Percentiles rank a stretch among this genome's conserved stretches.
Evolutionary conservation across 805 yeast species (phyloP).

Genomic region (Barnettozyma botsteinii): DNA sequence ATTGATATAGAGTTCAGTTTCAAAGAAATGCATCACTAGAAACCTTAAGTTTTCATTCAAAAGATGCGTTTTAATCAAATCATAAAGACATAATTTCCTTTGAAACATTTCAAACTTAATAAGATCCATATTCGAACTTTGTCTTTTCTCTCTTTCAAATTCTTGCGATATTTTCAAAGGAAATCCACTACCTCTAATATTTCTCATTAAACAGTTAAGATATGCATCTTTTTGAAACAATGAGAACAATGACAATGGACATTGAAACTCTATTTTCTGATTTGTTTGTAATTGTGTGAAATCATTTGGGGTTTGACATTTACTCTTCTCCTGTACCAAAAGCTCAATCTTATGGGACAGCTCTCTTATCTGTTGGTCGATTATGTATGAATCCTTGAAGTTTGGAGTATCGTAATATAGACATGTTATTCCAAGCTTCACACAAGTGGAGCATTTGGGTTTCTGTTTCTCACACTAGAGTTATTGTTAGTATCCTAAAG

Average conservation of each 20-base stretch:
- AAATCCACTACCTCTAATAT: background rate
- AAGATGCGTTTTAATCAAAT: conserved; percentile 2
- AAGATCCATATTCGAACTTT: conserved; percentile 1
- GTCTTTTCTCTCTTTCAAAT: conserved; percentile 8
- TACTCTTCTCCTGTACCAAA: background rate
- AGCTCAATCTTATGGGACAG: conserved; percentile 2
- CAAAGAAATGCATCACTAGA: conserved; percentile 3
- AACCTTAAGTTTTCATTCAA: background rate
- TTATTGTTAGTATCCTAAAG: background rate
- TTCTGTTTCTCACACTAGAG: conserved; percentile 7
- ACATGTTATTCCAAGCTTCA: conserved; percentile 1
- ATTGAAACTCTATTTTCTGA: background rate
- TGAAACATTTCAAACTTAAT: conserved; percentile 2
- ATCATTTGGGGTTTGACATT: background rate
- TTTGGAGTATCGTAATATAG: conserved; percentile 1
- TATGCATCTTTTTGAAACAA: conserved; percentile 7
- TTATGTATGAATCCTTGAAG: conserved; percentile 1
- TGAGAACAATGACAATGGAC: conserved; percentile 6
- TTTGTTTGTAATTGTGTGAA: background rate
- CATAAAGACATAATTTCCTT: conserved; percentile 1
- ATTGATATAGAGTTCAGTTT: conserved; percentile 1
- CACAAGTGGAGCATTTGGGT: conserved; percentile 5
- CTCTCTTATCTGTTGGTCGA: conserved; percentile 6
- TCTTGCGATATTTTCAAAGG: conserved; percentile 5
- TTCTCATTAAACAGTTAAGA: conserved; percentile 2